Conservation (phyloP, 1,284 basidiomycete species). For the Leccinum fuscescens region DNA sequence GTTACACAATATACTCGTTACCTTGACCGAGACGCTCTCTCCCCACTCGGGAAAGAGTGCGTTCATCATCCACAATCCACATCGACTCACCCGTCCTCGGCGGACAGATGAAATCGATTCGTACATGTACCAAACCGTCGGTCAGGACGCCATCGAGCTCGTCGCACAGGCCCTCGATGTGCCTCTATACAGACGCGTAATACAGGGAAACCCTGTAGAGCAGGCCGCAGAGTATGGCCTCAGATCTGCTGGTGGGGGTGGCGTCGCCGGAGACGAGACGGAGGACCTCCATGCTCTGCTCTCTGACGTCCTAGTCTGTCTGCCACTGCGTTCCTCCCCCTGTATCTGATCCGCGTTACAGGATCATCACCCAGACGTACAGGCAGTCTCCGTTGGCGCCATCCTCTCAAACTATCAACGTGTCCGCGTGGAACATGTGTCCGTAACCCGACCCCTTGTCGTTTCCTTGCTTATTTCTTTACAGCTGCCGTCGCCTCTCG, state of each 20-base stretch:
- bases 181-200: conserved; percentile 82
- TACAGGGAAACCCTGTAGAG: conserved; percentile 80
- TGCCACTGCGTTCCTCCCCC: neutral
- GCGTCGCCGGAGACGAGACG: conserved; percentile 85
- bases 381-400: conserved; percentile 92
- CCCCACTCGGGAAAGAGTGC: conserved; percentile 85
- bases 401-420: conserved; percentile 98
- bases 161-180: conserved; percentile 85
- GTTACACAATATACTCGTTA: conserved; percentile 28
- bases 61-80: conserved; percentile 12
- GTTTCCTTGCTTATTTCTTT: conserved; percentile 12
- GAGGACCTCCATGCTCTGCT: conserved; percentile 90
- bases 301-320: conserved; percentile 70
- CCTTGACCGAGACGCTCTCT: conserved; percentile 69
- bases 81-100: conserved; percentile 15
- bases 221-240: conserved; percentile 85
- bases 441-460: conserved; percentile 29
- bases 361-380: conserved; percentile 78
- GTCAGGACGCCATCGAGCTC: conserved; percentile 89
- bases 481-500: conserved; percentile 77
- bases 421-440: conserved; percentile 97
- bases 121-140: conserved; percentile 98
- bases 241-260: conserved; percentile 47
- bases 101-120: conserved; percentile 94
- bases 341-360: conserved; percentile 32